Evolutionary conservation across 1,139 yeast species (phyloP).

Genomic region (Yamadazyma taylorii): DNA sequence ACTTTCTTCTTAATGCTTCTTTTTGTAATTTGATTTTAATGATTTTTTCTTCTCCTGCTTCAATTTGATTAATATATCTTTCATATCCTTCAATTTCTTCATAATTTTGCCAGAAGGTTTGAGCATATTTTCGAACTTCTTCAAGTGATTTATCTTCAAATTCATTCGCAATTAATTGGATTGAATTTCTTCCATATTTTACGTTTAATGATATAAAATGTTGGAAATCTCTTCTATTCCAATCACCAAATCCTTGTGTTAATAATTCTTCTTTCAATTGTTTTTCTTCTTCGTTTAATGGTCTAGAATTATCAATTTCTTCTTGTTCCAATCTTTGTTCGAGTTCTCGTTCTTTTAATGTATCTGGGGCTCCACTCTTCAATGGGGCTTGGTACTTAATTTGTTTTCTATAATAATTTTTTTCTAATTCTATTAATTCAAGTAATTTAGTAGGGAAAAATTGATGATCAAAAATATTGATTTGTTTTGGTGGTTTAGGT

Average conservation of each 20-base stretch:
- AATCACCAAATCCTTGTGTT: slow-evolving; percentile 58
- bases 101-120: slow-evolving; percentile 65
- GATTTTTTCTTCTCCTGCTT: slow-evolving; percentile 73
- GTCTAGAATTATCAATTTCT: slow-evolving; percentile 63
- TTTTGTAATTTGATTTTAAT: slow-evolving; percentile 58
- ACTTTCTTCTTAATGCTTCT: slow-evolving; percentile 64
- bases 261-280: slow-evolving; percentile 53
- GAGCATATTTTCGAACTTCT: slow-evolving; percentile 65
- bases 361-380: slow-evolving; percentile 40
- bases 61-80: slow-evolving; percentile 63
- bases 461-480: slow-evolving; percentile 72
- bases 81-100: slow-evolving; percentile 73
- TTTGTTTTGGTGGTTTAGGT: slow-evolving; percentile 67
- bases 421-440: slow-evolving; percentile 66
- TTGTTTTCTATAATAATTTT: slow-evolving; percentile 55
- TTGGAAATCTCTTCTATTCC: slow-evolving; percentile 74
- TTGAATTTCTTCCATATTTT: slow-evolving; percentile 68
- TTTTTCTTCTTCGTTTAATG: slow-evolving; percentile 69
- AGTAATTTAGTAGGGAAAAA: slow-evolving; percentile 62
- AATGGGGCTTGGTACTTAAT: slow-evolving; percentile 51
- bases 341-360: slow-evolving; percentile 45
- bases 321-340: slow-evolving; percentile 60
- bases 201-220: slow-evolving; percentile 61
- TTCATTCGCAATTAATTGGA: slow-evolving; percentile 60
- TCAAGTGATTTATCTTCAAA: slow-evolving; percentile 66